Base-by-base conservation (phyloP, 768 basidiomycete species). In the Galerina marginata region DNA sequence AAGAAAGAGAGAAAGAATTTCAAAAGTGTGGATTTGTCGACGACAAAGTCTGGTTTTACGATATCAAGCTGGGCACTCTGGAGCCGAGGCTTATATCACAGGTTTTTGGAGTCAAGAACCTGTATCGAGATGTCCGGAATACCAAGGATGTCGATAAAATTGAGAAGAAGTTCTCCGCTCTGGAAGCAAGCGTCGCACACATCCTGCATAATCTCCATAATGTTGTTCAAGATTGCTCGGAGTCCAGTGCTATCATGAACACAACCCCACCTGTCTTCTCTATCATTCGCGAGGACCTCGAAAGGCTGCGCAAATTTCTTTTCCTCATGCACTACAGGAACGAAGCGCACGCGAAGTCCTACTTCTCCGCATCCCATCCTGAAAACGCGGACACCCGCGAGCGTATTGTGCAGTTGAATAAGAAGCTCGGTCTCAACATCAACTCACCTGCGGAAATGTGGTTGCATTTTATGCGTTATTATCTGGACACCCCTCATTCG, bases 311-410 rank as follows among this genome's bases (percentile, higher is more conserved):
- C 7, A 75, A 73, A 60, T 75, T 75, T 55, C 53, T 72, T 1
- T 73, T 68, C 54, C 20, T 75, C 43, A 71, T 75, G 74, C 69
- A 74, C 23, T 70, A 67, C 52, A 72, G 72, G 10, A 44, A 53
- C 23, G 48, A 33, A 2, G 57, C 50, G 7, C 65, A 60, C 14
- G 52, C 61, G n/a, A 29, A 39, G 29, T 50, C 20, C 9, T 73
- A 71, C 51, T 72, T 69, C 10, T 56, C 70, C 38, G 69, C 61
- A 15, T 62, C 66, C 43, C 59, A 65, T 16, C 64, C 64, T 3
- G 63, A 69, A 12, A 64, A 61, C 29, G 47, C 51, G 4, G 42
- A 52, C 6, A 40, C 63, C 2, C 40, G 43, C 38, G 55, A 65
- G 5, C 70, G 69, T 67, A 47, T 73, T 10, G 48, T 56, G 25